Percentiles rank a stretch among this genome's conserved stretches.
Evolutionary conservation across 768 basidiomycete genomes (phyloP).

Genomic region (Termitomyces sp.): DNA sequence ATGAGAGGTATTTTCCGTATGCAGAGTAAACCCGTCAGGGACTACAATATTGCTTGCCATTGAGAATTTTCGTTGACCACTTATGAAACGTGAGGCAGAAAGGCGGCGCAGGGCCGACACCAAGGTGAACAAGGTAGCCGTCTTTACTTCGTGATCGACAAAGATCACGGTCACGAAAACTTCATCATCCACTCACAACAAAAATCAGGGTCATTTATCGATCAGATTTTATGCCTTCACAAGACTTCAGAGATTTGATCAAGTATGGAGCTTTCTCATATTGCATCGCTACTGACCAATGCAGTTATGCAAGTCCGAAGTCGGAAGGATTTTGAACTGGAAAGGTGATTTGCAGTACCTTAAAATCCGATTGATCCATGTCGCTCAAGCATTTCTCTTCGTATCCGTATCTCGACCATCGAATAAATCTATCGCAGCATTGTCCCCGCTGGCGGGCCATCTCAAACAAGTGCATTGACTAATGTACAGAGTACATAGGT

Average conservation of each 20-base stretch:
- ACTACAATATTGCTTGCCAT: constrained; percentile 29
- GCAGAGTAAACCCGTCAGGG: constrained; percentile 73
- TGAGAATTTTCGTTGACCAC: constrained; percentile 17
- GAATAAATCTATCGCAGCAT: not conserved
- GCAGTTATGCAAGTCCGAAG: too few species aligned
- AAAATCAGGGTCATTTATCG: not conserved
- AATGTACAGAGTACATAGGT: not conserved
- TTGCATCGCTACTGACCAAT: not conserved
- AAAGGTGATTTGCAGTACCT: too few species aligned
- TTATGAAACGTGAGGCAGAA: not conserved
- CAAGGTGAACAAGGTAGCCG: constrained; percentile 12
- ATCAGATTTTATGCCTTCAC: not conserved
- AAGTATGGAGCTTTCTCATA: not conserved
- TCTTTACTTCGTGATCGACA: constrained; percentile 8
- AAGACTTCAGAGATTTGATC: not conserved
- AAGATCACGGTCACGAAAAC: constrained; percentile 3
- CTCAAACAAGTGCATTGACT: not conserved
- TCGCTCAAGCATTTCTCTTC: too few species aligned
- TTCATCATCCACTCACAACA: constrained; percentile 25
- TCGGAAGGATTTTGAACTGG: too few species aligned
- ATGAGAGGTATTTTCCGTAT: constrained; percentile 76
- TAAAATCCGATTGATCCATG: not conserved
- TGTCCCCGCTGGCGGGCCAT: not conserved
- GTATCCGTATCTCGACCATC: too few species aligned
- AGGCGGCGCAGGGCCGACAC: constrained; percentile 22